A percentile compares a stretch with the other conserved stretches of the same genome.
phyloP scores from a whole-genome alignment of 1,284 basidiomycete genomes.

The Ustilago xerochloae region DNA sequence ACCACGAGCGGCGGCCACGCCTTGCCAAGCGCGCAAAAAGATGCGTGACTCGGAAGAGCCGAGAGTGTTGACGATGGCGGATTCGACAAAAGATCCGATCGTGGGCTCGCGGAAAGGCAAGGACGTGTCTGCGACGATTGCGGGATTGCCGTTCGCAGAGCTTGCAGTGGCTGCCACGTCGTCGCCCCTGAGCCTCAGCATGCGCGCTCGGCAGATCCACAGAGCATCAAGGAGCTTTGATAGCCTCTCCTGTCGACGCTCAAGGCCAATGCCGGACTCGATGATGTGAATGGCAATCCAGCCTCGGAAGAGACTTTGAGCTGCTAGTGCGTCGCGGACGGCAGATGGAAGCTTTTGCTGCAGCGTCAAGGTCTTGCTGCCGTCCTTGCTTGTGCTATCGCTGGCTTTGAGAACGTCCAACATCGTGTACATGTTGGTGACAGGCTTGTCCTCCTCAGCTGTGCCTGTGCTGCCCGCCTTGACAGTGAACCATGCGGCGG shows the following conservation, averaged over 20 bases:
- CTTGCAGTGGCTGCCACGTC: conserved; percentile 6
- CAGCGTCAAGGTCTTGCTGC: conserved; percentile 18
- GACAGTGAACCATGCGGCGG: conserved; percentile 56
- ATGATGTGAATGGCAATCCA: conserved; percentile 64
- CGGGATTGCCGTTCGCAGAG: conserved; percentile 8
- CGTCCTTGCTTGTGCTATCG: conserved; percentile 5
- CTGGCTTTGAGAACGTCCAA: conserved; percentile 45
- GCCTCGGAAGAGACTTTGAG: conserved; percentile 57
- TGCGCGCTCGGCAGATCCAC: conserved; percentile 60
- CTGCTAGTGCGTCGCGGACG: conserved; percentile 56
- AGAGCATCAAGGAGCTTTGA: conserved; percentile 62
- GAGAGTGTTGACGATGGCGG: conserved; percentile 58
- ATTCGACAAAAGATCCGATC: conserved; percentile 63
- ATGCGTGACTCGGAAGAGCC: conserved; percentile 56
- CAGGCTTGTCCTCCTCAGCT: conserved; percentile 49
- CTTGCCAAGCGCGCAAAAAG: conserved; percentile 63
- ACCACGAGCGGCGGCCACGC: conserved; percentile 44
- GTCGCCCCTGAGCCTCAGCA: conserved; percentile 41
- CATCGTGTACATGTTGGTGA: conserved; percentile 61
- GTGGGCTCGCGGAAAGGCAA: conserved; percentile 57
- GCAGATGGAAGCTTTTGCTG: conserved; percentile 52
- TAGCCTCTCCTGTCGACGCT: conserved; percentile 52
- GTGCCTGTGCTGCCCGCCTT: conserved; percentile 13
- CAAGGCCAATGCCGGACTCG: conserved; percentile 60
- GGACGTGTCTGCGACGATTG: conserved; percentile 7